Evolutionary conservation across 352 stramenopile species (phyloP), one percentile per base, ranked within the genome.

Genomic region (Globisporangium viniferum): DNA sequence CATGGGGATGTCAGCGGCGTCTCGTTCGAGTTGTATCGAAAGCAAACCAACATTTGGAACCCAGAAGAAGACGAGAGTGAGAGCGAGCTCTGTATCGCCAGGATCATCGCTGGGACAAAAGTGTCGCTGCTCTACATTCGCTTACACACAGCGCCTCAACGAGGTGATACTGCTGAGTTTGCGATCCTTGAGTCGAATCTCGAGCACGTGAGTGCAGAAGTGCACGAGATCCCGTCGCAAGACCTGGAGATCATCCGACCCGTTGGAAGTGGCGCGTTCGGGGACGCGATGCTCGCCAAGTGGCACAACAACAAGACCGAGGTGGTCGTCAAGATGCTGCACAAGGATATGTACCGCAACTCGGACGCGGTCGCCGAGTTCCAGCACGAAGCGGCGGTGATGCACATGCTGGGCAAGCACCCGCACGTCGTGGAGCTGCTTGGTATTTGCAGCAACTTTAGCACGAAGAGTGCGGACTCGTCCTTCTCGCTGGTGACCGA

Each of bases 341-440:
- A 80, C 20, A 66, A 73, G 9, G 74, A 88, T 49, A 71, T 74
- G 35, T 88, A 82, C 33, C 69, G 67, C n/a, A 75, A 71, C 48
- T 70, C 70, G 3, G 79, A 90, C 5, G 72, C 75, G 1, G 49
- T 90, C 3, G 76, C 80, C 1, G 79, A 84, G 59, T 81, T 93
- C 44, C 81, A 78, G 1, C 85, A 93, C 51, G 85, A 93, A 78
- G 81, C 82, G 1, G 77, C 77, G 0, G 85, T 93, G 41, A 90
- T 90, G 80, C 81, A 90, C 64, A 76, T 93, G 67, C 71, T 93
- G 5, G 85, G 82, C 2, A 89, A 93, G 49, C 82, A 93, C 51
- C 85, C 85, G 2, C 84, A 90, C 29, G 78, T 91, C 9, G 82
- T 93, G 1, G 81, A 90, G 54, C 64, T 93, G 1, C 62, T 93